phyloP scores from a whole-genome alignment of 257 asterid genomes.

The Leptodermis oblonga region DNA sequence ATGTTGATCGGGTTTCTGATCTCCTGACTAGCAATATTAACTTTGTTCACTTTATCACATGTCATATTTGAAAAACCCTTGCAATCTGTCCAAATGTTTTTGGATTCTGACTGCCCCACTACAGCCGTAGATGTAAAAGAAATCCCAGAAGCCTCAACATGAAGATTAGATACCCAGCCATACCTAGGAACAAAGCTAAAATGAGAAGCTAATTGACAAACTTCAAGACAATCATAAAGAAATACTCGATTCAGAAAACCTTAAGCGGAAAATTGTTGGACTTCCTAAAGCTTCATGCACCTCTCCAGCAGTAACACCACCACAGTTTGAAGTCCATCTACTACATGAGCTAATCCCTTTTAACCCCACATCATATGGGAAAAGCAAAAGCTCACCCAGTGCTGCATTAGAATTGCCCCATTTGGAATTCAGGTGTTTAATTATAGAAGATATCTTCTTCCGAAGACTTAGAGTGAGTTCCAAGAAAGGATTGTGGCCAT shows the following conservation, averaged over 20 bases:
- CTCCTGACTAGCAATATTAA: slow-evolving; percentile 30
- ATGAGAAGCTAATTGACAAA: slow-evolving; percentile 14
- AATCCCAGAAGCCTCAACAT: slow-evolving; percentile 25
- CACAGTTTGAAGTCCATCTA: slow-evolving; percentile 66
- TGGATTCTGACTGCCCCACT: slow-evolving; percentile 31
- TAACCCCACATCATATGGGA: slow-evolving; percentile 48
- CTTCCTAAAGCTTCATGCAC: slow-evolving; percentile 49
- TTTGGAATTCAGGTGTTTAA: slow-evolving; percentile 71
- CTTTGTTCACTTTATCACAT: slow-evolving; percentile 22
- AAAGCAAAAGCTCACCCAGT: slow-evolving; percentile 58
- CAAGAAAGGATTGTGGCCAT: slow-evolving; percentile 78
- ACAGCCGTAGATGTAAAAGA: slow-evolving; percentile 30
- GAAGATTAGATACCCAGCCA: slow-evolving; percentile 59
- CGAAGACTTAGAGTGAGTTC: slow-evolving; percentile 68
- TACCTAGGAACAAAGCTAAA: slow-evolving; percentile 46
- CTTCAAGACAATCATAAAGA: neutral
- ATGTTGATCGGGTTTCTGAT: slow-evolving; percentile 20
- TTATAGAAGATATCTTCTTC: slow-evolving; percentile 80
- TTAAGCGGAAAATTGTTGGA: slow-evolving; percentile 74
- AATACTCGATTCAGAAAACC: slow-evolving; percentile 41
- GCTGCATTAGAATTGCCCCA: slow-evolving; percentile 55
- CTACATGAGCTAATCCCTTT: slow-evolving; percentile 48
- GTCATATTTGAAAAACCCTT: slow-evolving; percentile 23
- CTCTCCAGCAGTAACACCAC: slow-evolving; percentile 59
- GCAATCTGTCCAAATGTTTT: slow-evolving; percentile 25